A percentile compares a stretch with the other conserved stretches of the same genome.
Conservation (phyloP, 345 rosid species). For the Cardiospermum halicacabum region DNA sequence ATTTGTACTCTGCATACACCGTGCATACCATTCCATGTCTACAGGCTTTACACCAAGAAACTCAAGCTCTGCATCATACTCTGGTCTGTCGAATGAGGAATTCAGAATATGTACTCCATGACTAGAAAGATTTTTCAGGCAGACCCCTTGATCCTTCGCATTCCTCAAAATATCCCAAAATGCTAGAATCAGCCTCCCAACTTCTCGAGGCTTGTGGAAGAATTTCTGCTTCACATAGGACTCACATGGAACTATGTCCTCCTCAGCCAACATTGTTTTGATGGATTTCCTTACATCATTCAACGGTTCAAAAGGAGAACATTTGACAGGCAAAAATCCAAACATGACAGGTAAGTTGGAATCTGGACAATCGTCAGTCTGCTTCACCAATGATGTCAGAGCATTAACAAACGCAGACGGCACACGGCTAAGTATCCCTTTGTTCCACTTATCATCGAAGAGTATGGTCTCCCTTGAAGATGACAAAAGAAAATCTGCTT, state of each 20-base stretch:
- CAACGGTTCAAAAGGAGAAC: constrained; percentile 30
- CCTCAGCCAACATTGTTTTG: constrained; percentile 26
- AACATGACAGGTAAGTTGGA: constrained; percentile 48
- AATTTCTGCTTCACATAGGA: constrained; percentile 45
- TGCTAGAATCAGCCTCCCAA: constrained; percentile 48
- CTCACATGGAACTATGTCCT: constrained; percentile 54
- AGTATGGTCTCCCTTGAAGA: constrained; percentile 74
- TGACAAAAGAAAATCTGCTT: constrained; percentile 60
- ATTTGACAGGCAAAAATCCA: constrained; percentile 50
- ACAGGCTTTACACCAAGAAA: constrained; percentile 50
- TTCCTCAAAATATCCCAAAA: constrained; percentile 53
- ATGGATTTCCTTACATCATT: constrained; percentile 43
- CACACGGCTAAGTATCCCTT: constrained; percentile 66
- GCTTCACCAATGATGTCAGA: constrained; percentile 47
- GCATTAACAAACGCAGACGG: constrained; percentile 58
- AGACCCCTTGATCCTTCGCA: constrained; percentile 43
- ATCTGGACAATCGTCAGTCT: constrained; percentile 38
- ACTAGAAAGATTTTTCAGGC: constrained; percentile 57
- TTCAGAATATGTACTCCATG: constrained; percentile 44
- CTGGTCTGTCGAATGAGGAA: constrained; percentile 38
- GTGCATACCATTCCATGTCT: constrained; percentile 48
- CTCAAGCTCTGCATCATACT: constrained; percentile 32
- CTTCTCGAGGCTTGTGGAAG: constrained; percentile 54
- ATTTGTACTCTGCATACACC: constrained; percentile 53
- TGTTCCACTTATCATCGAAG: constrained; percentile 64